These are phyloP conservation scores for Microcyclospora pomicola DNA, from an alignment of 2,329 filamentous ascomycete genomes.

Conservation along the genomic window DNA sequence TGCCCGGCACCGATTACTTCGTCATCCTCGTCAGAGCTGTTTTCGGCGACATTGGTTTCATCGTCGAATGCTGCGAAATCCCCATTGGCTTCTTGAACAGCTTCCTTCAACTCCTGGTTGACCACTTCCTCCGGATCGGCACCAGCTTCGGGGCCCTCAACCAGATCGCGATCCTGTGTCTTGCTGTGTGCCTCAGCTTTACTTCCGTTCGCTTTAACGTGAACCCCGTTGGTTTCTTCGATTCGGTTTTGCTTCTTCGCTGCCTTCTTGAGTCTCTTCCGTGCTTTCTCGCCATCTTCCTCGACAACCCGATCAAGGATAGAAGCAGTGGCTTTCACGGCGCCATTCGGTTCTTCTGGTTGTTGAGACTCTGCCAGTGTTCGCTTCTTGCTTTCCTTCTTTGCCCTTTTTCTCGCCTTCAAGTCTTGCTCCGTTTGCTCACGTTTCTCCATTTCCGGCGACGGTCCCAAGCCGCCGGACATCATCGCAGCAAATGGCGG, in stretches of 20 bases:
- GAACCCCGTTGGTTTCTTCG: slow-evolving; percentile 1
- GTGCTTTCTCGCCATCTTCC: slow-evolving; percentile 8
- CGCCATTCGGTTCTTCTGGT: slow-evolving; percentile 3
- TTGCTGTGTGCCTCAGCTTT: not conserved
- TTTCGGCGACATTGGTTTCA: not conserved
- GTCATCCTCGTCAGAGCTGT: slow-evolving; percentile 16
- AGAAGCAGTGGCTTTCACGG: slow-evolving; percentile 3
- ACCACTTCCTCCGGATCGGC: slow-evolving; percentile 15
- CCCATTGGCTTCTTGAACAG: slow-evolving; percentile 8
- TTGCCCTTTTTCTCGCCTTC: slow-evolving; percentile 14
- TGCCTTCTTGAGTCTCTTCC: slow-evolving; percentile 11
- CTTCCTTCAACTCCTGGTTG: slow-evolving; percentile 17
- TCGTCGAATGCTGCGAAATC: slow-evolving; percentile 1
- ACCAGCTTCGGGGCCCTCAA: slow-evolving; percentile 9
- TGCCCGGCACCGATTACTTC: slow-evolving; percentile 23
- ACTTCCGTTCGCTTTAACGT: not conserved
- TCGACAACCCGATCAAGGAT: slow-evolving; percentile 3
- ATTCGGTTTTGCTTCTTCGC: slow-evolving; percentile 11
- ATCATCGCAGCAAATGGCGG: slow-evolving; percentile 17
- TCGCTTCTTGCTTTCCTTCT: slow-evolving; percentile 21
- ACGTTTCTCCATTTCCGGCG: slow-evolving; percentile 15
- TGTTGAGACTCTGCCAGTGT: slow-evolving; percentile 9
- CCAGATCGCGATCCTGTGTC: slow-evolving; percentile 4
- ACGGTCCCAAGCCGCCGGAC: slow-evolving; percentile 18
- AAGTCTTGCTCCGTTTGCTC: slow-evolving; percentile 8